Evolutionary conservation across 768 basidiomycete species (phyloP).

Genomic region (Trametes gibbosa): DNA sequence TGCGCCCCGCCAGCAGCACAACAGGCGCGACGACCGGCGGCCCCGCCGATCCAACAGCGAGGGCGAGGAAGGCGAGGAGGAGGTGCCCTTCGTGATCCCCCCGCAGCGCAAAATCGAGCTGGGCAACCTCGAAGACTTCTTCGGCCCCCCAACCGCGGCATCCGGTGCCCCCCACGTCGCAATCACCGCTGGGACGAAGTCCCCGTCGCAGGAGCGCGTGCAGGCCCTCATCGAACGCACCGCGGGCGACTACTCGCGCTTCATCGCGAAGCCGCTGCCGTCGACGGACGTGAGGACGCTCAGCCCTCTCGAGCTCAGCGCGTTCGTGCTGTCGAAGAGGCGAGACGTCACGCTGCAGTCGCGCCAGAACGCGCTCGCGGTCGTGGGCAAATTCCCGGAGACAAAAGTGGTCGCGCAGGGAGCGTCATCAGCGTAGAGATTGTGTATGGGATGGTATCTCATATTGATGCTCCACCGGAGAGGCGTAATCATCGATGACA

Average conservation of each 20-base stretch:
- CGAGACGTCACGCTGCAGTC: constrained; percentile 40
- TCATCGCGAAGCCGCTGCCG: constrained; percentile 32
- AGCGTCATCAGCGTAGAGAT: not conserved
- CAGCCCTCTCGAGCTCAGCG: constrained; percentile 44
- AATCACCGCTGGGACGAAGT: not conserved
- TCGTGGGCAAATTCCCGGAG: constrained; percentile 7
- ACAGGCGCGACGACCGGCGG: not conserved
- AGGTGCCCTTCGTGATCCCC: not conserved
- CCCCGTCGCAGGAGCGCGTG: constrained; percentile 22
- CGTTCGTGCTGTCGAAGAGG: constrained; percentile 41
- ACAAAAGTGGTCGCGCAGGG: not conserved
- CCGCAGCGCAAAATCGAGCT: not conserved
- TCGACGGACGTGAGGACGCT: constrained; percentile 32
- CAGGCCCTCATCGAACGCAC: constrained; percentile 34
- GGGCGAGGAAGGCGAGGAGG: not conserved
- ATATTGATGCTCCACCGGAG: too few species aligned
- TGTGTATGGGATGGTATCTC: too few species aligned
- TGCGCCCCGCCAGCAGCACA: not conserved
- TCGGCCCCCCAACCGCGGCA: constrained; percentile 2
- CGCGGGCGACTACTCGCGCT: constrained; percentile 53
- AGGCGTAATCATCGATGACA: too few species aligned
- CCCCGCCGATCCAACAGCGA: not conserved
- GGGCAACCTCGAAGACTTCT: constrained; percentile 17
- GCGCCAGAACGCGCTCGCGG: constrained; percentile 36
- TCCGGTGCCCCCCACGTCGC: not conserved